A percentile compares a stretch with the other conserved stretches of the same genome.
phyloP scores from a whole-genome alignment of 1,284 basidiomycete genomes.

The Megacollybia platyphylla region DNA sequence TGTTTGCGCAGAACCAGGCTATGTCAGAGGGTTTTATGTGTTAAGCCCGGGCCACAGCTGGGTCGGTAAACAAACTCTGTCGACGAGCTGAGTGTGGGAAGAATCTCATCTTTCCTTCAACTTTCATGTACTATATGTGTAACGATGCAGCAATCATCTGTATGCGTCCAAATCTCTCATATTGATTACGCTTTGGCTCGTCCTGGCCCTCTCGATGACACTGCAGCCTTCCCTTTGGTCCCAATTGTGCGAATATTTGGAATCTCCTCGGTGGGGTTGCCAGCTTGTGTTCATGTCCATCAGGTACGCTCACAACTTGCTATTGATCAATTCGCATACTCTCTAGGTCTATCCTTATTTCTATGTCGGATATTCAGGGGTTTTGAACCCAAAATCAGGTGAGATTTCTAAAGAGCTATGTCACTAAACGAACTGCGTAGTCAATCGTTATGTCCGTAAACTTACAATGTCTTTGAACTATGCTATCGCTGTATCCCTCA shows the following conservation, averaged over 20 bases:
- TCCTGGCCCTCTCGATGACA: conserved; percentile 52
- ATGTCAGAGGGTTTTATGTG: conserved; percentile 53
- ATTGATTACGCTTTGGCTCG: conserved; percentile 50
- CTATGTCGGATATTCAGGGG: conserved; percentile 57
- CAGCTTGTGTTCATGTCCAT: conserved; percentile 84
- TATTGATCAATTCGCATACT: too few relatives aligned
- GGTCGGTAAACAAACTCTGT: conserved; percentile 62
- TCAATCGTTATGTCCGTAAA: conserved; percentile 54
- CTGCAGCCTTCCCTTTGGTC: conserved; percentile 43
- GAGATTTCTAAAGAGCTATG: conserved; percentile 7
- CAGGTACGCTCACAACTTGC: conserved; percentile 18
- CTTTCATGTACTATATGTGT: not conserved
- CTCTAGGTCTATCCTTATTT: conserved; percentile 63
- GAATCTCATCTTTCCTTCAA: not conserved
- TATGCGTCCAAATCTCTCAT: conserved; percentile 51
- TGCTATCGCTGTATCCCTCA: conserved; percentile 63
- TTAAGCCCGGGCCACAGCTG: conserved; percentile 56
- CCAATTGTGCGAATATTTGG: conserved; percentile 87
- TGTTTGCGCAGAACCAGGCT: conserved; percentile 81
- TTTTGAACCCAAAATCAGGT: conserved; percentile 32
- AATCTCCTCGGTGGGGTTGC: conserved; percentile 63
- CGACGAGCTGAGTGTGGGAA: conserved; percentile 16
- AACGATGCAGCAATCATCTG: not conserved
- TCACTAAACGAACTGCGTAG: conserved; percentile 21
- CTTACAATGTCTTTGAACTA: conserved; percentile 67